Evolutionary conservation across 441 rosid species (phyloP), one percentile per base, ranked within the genome.

Genomic region (Erysimum pusillum): DNA sequence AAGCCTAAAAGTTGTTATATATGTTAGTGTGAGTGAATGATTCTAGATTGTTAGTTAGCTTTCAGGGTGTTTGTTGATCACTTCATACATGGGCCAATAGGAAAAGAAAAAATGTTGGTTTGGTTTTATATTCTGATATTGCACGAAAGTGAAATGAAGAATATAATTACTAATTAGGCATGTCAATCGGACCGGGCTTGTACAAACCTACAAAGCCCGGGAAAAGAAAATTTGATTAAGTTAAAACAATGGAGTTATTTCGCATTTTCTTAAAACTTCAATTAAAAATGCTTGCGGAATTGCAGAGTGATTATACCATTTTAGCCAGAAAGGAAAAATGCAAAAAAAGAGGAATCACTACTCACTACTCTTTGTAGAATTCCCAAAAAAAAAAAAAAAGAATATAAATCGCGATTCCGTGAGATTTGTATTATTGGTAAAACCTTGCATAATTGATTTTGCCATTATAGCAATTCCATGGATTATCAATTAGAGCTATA

Each of bases 11-110:
- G 28, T 7, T 64, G 39, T 45, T 9, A 49, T 18, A 9, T 18
- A 73, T 31, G 45, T 9, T 63, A 53, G 45, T 41, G 63, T 31
- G 54, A 53, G 56, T 53, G 52, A 22, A 22, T 52, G 63, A 10
- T 31, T 64, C 32, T 32, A 48, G 56, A 14, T 31, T 41, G 36
- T 15, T 9, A 22, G 52, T 34, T 51, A 62, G 63, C 41, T 62
- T 62, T 17, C 52, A 52, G 54, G 63, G 18, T 63, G 44, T 42
- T 18, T 31, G 76, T 63, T 32, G 54, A 73, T 42, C 63, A 18
- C 44, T 62, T 52, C 36, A 14, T 52, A 31, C 25, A 63, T 73
- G 70, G 52, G 67, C 22, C 69, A 39, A 13, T 39, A 73, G 14
- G 44, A 25, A 17, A 51, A 63, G 9, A 31, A 14, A 14, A 73